Evolutionary conservation across 164 flowering plant species (phyloP).

Genomic region (Houttuynia cordata): DNA sequence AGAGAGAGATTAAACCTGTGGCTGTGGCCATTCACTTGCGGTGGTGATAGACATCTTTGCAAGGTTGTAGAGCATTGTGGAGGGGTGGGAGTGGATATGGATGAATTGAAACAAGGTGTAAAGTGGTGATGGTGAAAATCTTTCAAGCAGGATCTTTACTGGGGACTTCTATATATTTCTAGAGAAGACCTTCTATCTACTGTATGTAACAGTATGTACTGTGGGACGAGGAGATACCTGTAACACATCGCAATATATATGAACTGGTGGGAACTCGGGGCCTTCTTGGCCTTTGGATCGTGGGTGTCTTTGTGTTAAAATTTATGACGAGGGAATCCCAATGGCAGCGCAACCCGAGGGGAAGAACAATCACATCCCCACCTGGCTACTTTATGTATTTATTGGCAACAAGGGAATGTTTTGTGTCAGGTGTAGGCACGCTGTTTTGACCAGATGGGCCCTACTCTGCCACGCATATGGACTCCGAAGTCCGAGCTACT

Average conservation of each 20-base stretch:
- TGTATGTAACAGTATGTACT: too few relatives aligned
- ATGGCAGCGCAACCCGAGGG: conserved; percentile 32
- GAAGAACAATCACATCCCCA: conserved; percentile 33
- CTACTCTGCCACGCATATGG: not conserved
- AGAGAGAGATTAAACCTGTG: not conserved
- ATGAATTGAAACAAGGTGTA: not conserved
- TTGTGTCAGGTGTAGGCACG: not conserved
- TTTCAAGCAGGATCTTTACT: not conserved
- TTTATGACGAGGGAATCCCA: conserved; percentile 36
- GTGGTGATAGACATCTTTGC: conserved; percentile 13
- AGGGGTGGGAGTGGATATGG: not conserved
- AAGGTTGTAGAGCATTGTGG: not conserved
- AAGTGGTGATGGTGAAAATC: not conserved
- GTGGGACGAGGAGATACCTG: not conserved
- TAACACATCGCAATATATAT: not conserved
- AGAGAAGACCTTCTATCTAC: too few relatives aligned
- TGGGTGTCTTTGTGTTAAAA: not conserved
- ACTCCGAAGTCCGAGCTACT: too few relatives aligned
- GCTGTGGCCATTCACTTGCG: conserved; percentile 17
- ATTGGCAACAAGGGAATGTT: not conserved
- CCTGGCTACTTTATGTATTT: conserved; percentile 13
- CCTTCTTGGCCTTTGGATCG: not conserved
- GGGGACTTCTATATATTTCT: not conserved
- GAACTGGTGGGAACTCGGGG: too few relatives aligned
- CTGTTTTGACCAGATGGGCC: not conserved